phyloP scores from a whole-genome alignment of 768 basidiomycete genomes.

The Porphyrellus cyaneotinctus region DNA sequence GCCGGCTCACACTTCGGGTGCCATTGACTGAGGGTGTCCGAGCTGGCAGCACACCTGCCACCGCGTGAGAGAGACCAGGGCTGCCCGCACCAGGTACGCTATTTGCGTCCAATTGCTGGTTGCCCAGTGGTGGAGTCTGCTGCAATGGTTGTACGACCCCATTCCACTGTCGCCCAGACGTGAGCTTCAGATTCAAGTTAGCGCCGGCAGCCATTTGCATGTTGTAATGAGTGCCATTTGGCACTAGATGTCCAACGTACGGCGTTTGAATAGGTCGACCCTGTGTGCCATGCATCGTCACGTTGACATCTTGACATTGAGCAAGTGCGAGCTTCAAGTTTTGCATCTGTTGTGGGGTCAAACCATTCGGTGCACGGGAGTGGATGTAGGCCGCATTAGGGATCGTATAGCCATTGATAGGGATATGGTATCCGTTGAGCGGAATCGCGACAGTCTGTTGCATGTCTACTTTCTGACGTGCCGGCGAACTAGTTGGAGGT shows the following conservation, averaged over 20 bases:
- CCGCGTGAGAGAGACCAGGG: conserved; percentile 33
- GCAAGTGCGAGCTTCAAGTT: conserved; percentile 55
- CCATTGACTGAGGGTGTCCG: conserved; percentile 59
- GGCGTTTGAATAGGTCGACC: conserved; percentile 36
- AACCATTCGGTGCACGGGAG: conserved; percentile 35
- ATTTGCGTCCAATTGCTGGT: conserved; percentile 24
- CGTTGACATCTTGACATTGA: conserved; percentile 37
- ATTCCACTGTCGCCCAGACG: conserved; percentile 39
- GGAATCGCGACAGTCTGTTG: conserved; percentile 39
- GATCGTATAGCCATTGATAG: conserved; percentile 38
- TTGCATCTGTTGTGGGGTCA: conserved; percentile 59
- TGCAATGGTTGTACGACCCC: conserved; percentile 24
- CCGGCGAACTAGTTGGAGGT: conserved; percentile 33
- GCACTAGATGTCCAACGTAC: conserved; percentile 29
- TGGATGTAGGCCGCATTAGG: conserved; percentile 34
- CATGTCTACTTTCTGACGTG: conserved; percentile 47
- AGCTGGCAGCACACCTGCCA: conserved; percentile 34
- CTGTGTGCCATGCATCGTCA: conserved; percentile 31
- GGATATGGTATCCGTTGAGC: conserved; percentile 47
- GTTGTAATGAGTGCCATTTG: conserved; percentile 29
- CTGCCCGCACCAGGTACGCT: conserved; percentile 30
- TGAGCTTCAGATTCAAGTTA: conserved; percentile 36
- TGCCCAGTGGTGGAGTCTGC: conserved; percentile 21
- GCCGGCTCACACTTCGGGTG: conserved; percentile 41
- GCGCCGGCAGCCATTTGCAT: conserved; percentile 23